Conservation (phyloP, 1,284 basidiomycete species). For the Rhodotorula sp. region DNA sequence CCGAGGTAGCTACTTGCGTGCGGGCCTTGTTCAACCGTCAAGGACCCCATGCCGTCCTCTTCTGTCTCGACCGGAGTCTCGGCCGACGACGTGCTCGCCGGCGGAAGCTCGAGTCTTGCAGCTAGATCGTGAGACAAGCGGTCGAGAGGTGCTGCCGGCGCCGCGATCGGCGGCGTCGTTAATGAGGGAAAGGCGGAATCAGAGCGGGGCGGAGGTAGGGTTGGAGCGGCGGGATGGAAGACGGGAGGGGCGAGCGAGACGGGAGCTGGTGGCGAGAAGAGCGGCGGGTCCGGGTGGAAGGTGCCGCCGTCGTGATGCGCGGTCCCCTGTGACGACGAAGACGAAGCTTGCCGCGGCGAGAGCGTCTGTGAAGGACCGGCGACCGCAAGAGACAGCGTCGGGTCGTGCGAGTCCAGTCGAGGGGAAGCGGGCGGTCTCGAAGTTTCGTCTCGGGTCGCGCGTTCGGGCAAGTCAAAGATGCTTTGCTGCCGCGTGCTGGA, state of each 20-base stretch:
- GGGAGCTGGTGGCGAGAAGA: background rate
- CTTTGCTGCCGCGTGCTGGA: background rate
- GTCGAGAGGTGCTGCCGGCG: background rate
- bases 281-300: background rate
- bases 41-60: slow-evolving; percentile 40
- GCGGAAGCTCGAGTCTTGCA: background rate
- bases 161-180: no score
- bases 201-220: background rate
- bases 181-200: background rate
- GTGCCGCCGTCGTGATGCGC: no score
- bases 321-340: no score
- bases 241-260: background rate
- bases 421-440: no score
- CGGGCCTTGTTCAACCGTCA: slow-evolving; percentile 41
- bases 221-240: slow-evolving; percentile 17
- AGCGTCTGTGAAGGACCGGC: no score
- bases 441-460: no score
- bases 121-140: background rate
- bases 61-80: slow-evolving; percentile 1
- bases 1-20: slow-evolving; percentile 39
- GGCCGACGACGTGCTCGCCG: background rate
- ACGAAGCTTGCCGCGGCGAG: no score
- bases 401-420: no score
- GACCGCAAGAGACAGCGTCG: no score
- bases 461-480: background rate